Evolutionary conservation across 257 asterid species (phyloP).

Genomic region (Fraxinus americana): DNA sequence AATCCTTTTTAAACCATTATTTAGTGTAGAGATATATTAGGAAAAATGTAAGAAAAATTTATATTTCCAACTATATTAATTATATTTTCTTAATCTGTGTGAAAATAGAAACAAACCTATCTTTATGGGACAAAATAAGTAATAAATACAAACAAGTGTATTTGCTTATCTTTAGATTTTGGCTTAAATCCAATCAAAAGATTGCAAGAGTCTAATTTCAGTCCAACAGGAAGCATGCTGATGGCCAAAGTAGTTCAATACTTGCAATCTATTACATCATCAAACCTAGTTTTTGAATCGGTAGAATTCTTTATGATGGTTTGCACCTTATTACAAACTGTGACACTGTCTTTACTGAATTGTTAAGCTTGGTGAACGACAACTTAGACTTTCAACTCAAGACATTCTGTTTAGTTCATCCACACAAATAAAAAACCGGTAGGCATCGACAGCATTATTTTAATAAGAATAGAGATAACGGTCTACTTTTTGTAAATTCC

Average conservation of each 20-base stretch:
- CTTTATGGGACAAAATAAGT: too few species aligned
- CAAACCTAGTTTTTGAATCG: not conserved
- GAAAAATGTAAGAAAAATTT: too few species aligned
- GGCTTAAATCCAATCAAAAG: not conserved
- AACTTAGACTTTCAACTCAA: not conserved
- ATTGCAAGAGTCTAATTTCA: not conserved
- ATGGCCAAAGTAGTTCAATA: not conserved
- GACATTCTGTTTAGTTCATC: not conserved
- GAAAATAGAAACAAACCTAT: too few species aligned
- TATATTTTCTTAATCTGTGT: too few species aligned
- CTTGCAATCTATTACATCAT: not conserved
- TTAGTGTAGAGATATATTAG: too few species aligned
- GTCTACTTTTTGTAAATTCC: slow-evolving; percentile 11
- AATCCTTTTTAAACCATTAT: too few species aligned
- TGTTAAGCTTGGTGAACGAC: not conserved
- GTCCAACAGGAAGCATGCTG: not conserved
- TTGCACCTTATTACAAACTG: not conserved
- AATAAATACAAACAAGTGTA: not conserved
- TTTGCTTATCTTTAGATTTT: not conserved
- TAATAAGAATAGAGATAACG: not conserved
- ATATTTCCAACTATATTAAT: too few species aligned
- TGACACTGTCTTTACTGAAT: not conserved
- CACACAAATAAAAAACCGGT: not conserved
- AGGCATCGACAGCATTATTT: not conserved
- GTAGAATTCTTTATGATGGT: not conserved